These are phyloP conservation scores for Kodamaea fukazawae DNA, from an alignment of 805 yeast genomes.

Conservation along the genomic window DNA sequence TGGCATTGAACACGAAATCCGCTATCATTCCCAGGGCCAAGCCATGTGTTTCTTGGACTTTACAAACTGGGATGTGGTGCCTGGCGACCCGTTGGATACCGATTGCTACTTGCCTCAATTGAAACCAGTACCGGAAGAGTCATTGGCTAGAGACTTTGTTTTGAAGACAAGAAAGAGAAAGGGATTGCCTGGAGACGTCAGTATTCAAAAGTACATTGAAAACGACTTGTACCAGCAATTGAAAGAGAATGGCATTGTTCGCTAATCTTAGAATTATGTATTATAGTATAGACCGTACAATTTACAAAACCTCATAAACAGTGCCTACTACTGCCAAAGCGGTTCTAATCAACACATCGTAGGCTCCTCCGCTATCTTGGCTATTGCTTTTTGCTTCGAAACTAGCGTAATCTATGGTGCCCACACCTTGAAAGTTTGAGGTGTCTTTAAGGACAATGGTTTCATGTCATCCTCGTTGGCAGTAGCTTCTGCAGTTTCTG, in stretches of 20 bases:
- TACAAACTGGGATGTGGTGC: constrained; percentile 72
- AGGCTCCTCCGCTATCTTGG: too few relatives aligned
- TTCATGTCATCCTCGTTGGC: constrained; percentile 19
- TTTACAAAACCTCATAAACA: constrained; percentile 1
- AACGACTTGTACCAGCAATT: constrained; percentile 53
- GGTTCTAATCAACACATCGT: too few relatives aligned
- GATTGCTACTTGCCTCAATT: constrained; percentile 62
- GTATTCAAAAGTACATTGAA: constrained; percentile 65
- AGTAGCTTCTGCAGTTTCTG: constrained; percentile 10
- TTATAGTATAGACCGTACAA: constrained; percentile 6
- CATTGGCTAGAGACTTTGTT: constrained; percentile 84
- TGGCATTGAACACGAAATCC: constrained; percentile 84
- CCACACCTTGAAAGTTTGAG: constrained; percentile 45
- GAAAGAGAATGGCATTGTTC: constrained; percentile 43
- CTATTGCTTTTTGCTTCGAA: background rate
- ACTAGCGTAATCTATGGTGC: constrained; percentile 27
- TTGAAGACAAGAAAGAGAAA: constrained; percentile 86
- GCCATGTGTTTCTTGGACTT: constrained; percentile 68
- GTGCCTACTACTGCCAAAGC: too few relatives aligned
- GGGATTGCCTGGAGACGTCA: constrained; percentile 68
- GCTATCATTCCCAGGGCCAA: constrained; percentile 74
- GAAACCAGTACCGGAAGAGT: constrained; percentile 66
- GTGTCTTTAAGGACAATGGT: constrained; percentile 41
- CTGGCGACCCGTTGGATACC: constrained; percentile 87
- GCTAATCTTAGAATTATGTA: constrained; percentile 7